Conservation (phyloP, 768 basidiomycete genomes). For the Rhizopogon vulgaris region DNA sequence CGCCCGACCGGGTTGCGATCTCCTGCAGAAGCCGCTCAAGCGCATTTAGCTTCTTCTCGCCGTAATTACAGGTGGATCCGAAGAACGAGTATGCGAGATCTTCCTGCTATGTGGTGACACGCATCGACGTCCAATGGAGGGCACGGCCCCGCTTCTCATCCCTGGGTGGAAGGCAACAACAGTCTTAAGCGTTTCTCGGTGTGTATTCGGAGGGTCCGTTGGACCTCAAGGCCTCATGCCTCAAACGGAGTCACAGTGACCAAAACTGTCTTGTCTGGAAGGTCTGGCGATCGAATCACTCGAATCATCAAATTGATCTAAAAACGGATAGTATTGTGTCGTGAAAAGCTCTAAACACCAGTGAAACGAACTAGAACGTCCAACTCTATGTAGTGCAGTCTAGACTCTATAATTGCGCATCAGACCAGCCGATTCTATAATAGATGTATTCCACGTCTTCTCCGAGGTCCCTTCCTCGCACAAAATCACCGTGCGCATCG, state of each 20-base stretch:
- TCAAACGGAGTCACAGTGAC: no score
- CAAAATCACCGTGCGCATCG: conserved; percentile 29
- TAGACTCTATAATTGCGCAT: conserved; percentile 3
- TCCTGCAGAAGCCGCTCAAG: neutral
- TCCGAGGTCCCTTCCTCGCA: conserved; percentile 24
- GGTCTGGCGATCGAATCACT: no score
- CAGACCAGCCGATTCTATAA: conserved; percentile 68
- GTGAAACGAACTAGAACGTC: no score
- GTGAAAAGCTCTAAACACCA: no score
- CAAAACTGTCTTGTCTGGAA: no score
- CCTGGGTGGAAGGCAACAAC: neutral
- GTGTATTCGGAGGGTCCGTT: no score
- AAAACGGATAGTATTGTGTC: no score
- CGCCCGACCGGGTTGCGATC: neutral
- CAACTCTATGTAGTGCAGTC: neutral
- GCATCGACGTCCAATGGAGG: neutral
- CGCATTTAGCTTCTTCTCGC: neutral
- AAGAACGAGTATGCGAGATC: neutral
- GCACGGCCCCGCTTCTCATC: neutral
- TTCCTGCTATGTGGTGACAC: neutral
- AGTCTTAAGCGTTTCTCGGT: no score
- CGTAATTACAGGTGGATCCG: neutral
- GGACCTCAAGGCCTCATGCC: no score
- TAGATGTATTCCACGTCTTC: conserved; percentile 65
- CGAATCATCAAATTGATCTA: no score